Evolutionary conservation across 1,284 basidiomycete species (phyloP).

Genomic region (Blastosporella zonata): DNA sequence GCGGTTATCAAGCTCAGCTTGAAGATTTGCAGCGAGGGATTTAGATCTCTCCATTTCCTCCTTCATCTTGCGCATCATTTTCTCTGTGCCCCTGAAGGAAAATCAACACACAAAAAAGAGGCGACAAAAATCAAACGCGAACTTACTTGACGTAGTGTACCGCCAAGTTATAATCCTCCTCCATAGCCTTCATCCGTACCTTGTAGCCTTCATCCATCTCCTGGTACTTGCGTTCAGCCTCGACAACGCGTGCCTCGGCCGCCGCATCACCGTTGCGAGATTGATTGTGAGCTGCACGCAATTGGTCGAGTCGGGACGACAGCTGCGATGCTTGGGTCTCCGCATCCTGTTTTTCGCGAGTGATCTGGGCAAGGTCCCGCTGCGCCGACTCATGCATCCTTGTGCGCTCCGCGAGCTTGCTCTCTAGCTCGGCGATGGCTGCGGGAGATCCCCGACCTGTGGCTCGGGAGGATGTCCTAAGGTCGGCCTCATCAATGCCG

Average conservation of each 20-base stretch:
- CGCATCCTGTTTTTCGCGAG: conserved; percentile 67
- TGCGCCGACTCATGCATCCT: conserved; percentile 74
- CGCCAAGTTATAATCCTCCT: conserved; percentile 93
- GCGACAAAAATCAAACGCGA: conserved; percentile 24
- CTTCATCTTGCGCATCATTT: conserved; percentile 98
- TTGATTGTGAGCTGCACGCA: conserved; percentile 53
- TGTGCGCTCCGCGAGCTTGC: conserved; percentile 67
- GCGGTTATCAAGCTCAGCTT: conserved; percentile 76
- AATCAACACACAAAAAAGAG: conserved; percentile 13
- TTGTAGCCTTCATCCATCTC: conserved; percentile 80
- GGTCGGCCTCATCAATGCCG: conserved; percentile 66
- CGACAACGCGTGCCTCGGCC: conserved; percentile 57
- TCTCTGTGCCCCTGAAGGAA: conserved; percentile 84
- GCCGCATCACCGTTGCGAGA: conserved; percentile 35
- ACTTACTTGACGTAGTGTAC: conserved; percentile 90
- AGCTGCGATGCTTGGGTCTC: conserved; percentile 68
- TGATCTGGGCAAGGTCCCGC: conserved; percentile 61
- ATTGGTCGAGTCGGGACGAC: conserved; percentile 63
- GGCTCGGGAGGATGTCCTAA: conserved; percentile 41
- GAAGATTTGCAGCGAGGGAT: conserved; percentile 71
- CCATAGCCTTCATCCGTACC: conserved; percentile 78
- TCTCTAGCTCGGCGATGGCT: conserved; percentile 69
- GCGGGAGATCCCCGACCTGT: conserved; percentile 46
- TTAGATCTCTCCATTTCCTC: conserved; percentile 92
- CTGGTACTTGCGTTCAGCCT: conserved; percentile 72